Percentiles rank a stretch among this genome's conserved stretches.
phyloP scores from a whole-genome alignment of 2,329 filamentous ascomycete species.

The Neonectria faginata region DNA sequence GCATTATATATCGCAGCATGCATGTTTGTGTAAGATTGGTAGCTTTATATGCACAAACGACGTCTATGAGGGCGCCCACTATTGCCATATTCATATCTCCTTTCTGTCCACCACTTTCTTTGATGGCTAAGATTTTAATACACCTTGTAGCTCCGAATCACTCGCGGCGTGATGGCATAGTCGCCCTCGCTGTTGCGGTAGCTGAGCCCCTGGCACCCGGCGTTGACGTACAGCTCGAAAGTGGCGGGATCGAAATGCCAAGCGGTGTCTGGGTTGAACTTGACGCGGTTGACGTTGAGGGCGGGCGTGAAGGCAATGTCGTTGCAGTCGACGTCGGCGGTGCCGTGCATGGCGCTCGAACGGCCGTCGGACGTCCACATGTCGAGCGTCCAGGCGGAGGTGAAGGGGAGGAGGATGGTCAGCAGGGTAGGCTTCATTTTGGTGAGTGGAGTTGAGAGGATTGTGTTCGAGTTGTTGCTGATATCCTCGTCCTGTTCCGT shows the following conservation, averaged over 20 bases:
- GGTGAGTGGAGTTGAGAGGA: not conserved
- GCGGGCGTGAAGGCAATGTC: slow-evolving; percentile 8
- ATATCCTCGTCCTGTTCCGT: not conserved
- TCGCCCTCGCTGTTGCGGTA: slow-evolving; percentile 12
- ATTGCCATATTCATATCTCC: not conserved
- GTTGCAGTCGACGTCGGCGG: slow-evolving; percentile 6
- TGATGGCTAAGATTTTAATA: not conserved
- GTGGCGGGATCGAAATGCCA: slow-evolving; percentile 11
- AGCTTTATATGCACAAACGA: slow-evolving; percentile 1
- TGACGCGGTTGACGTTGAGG: slow-evolving; percentile 16
- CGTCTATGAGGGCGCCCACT: not conserved
- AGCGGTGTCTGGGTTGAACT: slow-evolving; percentile 18
- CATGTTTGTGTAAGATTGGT: not conserved
- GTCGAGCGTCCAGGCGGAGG: slow-evolving; percentile 17
- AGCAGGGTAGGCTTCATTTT: slow-evolving; percentile 11
- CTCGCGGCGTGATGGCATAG: slow-evolving; percentile 17
- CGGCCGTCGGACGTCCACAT: slow-evolving; percentile 19
- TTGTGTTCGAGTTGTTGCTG: not conserved
- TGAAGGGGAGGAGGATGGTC: slow-evolving; percentile 2
- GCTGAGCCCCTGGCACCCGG: slow-evolving; percentile 13
- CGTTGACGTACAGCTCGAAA: slow-evolving; percentile 19
- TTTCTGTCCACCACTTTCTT: not conserved
- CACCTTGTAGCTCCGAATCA: slow-evolving; percentile 22
- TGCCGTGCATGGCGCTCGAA: slow-evolving; percentile 19
- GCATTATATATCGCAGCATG: not conserved